These are phyloP conservation scores for Mucor irregularis DNA, from an alignment of 371 early-diverging fungal species.

Conservation along the genomic window DNA sequence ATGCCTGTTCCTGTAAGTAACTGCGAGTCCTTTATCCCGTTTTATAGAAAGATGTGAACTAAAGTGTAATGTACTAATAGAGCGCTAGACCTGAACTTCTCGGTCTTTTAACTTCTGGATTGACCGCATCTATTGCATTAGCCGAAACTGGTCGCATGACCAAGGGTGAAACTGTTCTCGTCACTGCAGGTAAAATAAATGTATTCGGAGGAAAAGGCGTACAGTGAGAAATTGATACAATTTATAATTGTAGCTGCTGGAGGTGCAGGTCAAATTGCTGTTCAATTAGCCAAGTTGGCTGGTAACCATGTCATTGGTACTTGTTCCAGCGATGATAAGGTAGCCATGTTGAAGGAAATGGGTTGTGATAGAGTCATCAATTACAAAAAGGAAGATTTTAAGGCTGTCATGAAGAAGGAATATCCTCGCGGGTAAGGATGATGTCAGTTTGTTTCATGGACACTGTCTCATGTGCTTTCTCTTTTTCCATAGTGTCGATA, in stretches of 20 bases:
- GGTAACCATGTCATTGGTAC: conserved; percentile 58
- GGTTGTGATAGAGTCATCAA: conserved; percentile 52
- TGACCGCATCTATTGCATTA: conserved; percentile 56
- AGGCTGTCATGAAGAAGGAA: conserved; percentile 53
- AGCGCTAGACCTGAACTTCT: conserved; percentile 35
- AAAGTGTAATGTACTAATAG: conserved; percentile 9
- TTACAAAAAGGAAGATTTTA: conserved; percentile 53
- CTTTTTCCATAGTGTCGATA: conserved; percentile 59
- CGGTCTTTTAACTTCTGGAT: conserved; percentile 52
- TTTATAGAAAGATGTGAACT: too few relatives aligned
- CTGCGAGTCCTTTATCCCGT: too few relatives aligned
- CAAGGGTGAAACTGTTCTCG: conserved; percentile 39
- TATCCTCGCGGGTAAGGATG: conserved; percentile 47
- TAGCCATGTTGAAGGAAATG: conserved; percentile 41
- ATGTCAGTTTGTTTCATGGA: too few relatives aligned
- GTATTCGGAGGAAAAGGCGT: not conserved
- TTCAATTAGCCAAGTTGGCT: conserved; percentile 50
- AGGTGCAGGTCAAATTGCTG: conserved; percentile 54
- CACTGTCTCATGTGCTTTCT: too few relatives aligned
- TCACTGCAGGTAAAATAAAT: conserved; percentile 38
- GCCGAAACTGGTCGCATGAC: conserved; percentile 35
- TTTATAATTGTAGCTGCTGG: conserved; percentile 38
- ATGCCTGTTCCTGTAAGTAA: conserved; percentile 47
- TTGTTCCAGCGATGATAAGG: conserved; percentile 49
- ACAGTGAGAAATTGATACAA: not conserved